Evolutionary conservation across 257 asterid genomes (phyloP), one percentile per base, ranked within the genome.

Genomic region (Primulina eburnea): DNA sequence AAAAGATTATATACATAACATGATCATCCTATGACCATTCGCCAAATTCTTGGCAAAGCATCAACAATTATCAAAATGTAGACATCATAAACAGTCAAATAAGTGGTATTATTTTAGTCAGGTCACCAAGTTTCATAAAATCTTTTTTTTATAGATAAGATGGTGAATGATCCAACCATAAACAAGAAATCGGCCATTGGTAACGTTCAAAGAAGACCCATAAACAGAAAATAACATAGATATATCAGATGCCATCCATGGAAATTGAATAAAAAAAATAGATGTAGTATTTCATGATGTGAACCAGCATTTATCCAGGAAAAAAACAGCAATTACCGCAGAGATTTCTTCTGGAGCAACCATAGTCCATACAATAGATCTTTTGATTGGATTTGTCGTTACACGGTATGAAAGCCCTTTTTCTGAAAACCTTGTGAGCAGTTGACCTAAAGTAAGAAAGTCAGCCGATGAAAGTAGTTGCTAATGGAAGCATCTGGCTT

Each of bases 401-500:
- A 90, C 71, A 28, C 84, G 97, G 77, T 78, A 89, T 73, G 95
- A 79, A 75, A 93, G 80, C 60, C 90, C 89, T 73, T 86, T 93
- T 63, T 90, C 99, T 8, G 88, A 86, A 79, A 90, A 83, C 84
- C 96, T 86, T 61, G 95, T 82, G 62, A 93, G 92, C 75, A 93
- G 78, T 78, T 85, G 86, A 78, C 99, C 99, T 90, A 69, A 75
- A 77, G 82, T 78, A 78, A 60, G 79, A 78, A 61, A 82, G 76
- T 9, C 50, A 3, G 50, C 14, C 50, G 4, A 38, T 10, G 14
- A 10, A 38, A 8, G 38, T 8, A 38, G 4, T 38, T 38, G 50
- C 14, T 38, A 38, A 3, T 17, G n/a, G n/a, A n/a, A 43, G 53
- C 53, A 43, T 12, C 53, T 12, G 2, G n/a, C n/a, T 8, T 8